Percentiles rank a stretch among this genome's conserved stretches.
These are phyloP conservation scores for Sarocladium kiliense DNA, from an alignment of 2,329 filamentous ascomycete genomes.

Conservation along the genomic window DNA sequence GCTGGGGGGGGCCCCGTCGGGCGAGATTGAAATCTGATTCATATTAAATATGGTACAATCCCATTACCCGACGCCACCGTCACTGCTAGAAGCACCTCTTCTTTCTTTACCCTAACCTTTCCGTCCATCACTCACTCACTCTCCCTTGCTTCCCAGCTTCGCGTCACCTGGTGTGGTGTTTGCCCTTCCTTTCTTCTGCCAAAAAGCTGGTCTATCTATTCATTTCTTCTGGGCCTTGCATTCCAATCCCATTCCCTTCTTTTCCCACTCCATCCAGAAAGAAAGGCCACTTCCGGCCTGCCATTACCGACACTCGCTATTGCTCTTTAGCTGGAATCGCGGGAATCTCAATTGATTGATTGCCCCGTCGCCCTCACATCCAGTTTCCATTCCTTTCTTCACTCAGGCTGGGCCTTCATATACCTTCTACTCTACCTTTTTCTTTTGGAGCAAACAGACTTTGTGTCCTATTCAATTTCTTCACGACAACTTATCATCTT, in stretches of 20 bases:
- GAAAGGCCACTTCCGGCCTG: not conserved
- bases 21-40: conserved; percentile 5
- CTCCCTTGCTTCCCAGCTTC: not conserved
- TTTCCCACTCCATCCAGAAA: not conserved
- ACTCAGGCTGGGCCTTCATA: conserved; percentile 9
- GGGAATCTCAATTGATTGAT: not conserved
- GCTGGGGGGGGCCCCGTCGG: not conserved
- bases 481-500: not conserved
- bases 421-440: not conserved
- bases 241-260: not conserved
- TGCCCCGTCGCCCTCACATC: not conserved
- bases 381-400: conserved; percentile 5
- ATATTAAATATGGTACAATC: conserved; percentile 8
- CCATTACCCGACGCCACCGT: not conserved
- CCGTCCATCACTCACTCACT: not conserved
- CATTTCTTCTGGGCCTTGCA: not conserved
- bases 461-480: not conserved
- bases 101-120: not conserved
- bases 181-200: not conserved
- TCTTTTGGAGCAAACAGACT: not conserved
- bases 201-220: too few species aligned
- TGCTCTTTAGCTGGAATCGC: not conserved
- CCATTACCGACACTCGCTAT: not conserved
- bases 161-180: conserved; percentile 6
- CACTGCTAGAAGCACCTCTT: not conserved